A percentile compares a stretch with the other conserved stretches of the same genome.
phyloP scores from a whole-genome alignment of 2,329 filamentous ascomycete species.

The Fusarium hainanense region DNA sequence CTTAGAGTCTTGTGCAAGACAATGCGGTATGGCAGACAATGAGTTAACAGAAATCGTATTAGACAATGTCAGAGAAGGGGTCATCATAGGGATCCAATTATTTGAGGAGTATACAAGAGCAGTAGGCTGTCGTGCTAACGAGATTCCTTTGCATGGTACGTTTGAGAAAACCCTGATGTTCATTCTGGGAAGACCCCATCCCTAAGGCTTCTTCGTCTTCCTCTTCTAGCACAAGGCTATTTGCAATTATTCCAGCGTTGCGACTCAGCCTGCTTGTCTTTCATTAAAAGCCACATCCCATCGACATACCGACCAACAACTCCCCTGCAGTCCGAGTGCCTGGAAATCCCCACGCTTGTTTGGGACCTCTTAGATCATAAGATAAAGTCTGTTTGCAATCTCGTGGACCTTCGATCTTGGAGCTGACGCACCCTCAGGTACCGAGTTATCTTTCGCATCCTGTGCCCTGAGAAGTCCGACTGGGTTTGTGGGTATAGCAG shows the following conservation, averaged over 20 bases:
- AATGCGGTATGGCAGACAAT: conserved; percentile 12
- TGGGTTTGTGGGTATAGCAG: neutral
- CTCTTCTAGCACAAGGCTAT: conserved; percentile 7
- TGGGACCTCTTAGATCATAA: conserved; percentile 19
- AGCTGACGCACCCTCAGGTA: conserved; percentile 21
- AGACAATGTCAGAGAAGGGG: conserved; percentile 16
- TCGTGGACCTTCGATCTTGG: neutral
- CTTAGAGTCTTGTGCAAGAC: conserved; percentile 7
- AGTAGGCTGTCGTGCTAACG: conserved; percentile 27
- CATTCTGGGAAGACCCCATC: neutral
- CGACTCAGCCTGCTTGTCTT: conserved; percentile 5
- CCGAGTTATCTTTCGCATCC: conserved; percentile 8
- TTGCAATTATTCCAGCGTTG: conserved; percentile 20
- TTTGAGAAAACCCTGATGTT: neutral
- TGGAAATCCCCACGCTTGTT: conserved; percentile 27
- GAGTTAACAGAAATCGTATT: conserved; percentile 16
- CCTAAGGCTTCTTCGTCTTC: neutral
- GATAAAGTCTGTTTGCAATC: conserved; percentile 12
- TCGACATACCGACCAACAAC: conserved; percentile 17
- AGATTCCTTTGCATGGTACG: conserved; percentile 31
- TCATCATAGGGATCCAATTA: conserved; percentile 20
- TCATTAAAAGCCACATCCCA: neutral
- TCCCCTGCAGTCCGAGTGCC: conserved; percentile 10
- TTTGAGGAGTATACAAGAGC: conserved; percentile 12
- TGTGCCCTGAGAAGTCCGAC: neutral